phyloP scores from a whole-genome alignment of 1,284 basidiomycete species.

The Trichosporon sp. region DNA sequence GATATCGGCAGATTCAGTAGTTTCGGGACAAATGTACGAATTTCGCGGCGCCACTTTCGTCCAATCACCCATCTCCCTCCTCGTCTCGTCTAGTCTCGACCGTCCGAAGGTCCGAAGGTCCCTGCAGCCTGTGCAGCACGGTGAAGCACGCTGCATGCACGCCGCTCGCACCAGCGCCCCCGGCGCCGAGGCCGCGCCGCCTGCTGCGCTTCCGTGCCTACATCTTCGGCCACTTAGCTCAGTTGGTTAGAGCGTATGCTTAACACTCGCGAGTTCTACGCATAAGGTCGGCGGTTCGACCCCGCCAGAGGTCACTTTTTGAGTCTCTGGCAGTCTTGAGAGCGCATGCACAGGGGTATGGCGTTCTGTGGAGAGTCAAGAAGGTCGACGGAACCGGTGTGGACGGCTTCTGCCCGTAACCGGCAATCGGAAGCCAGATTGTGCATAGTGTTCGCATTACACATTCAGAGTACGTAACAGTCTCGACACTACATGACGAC shows the following conservation, averaged over 20 bases:
- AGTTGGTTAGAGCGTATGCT: neutral
- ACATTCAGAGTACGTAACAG: no score
- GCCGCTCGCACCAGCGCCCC: neutral
- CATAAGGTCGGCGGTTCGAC: neutral
- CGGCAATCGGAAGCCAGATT: no score
- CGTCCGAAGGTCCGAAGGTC: neutral
- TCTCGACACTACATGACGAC: neutral
- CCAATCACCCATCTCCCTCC: neutral
- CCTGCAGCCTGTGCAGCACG: no score
- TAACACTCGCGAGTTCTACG: neutral
- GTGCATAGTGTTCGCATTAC: neutral
- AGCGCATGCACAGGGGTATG: neutral
- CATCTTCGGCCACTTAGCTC: neutral
- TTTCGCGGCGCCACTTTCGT: neutral
- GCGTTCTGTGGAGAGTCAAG: no score
- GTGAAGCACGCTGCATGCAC: neutral
- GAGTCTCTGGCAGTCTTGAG: neutral
- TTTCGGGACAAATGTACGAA: neutral
- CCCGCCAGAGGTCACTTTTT: neutral
- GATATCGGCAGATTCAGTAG: neutral
- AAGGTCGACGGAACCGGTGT: neutral
- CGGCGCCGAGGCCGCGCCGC: neutral
- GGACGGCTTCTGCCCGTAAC: no score
- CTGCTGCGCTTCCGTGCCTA: neutral
- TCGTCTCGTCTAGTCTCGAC: neutral